Base-by-base conservation (phyloP, 176 grass and related monocot species). In the Zoysia japonica region DNA sequence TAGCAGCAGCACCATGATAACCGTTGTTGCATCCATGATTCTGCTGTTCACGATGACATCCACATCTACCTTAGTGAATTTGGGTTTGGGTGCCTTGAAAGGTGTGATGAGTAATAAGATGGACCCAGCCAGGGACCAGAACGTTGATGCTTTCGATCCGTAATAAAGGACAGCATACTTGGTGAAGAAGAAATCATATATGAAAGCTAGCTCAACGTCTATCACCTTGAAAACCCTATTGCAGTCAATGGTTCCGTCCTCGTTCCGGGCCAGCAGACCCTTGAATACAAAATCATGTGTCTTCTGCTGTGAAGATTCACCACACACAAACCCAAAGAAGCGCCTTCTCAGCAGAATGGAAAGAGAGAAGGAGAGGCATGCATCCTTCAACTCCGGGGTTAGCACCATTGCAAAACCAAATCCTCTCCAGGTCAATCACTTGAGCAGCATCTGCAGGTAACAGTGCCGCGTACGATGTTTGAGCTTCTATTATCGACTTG, bases 351-450 rank as follows among this genome's bases (percentile, higher is more conserved):
- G 9, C 17, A 78, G 39, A 45, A 71, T 66, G 3, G 71, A 85
- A 38, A 84, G 83, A 19, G 75, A 78, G 75, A 85, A 78, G 14
- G 83, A 85, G 65, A 85, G 83, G 38, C 75, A 78, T 13, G n/a
- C 28, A 64, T 78, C 67, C 83, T 78, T 85, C 0, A 85, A 5
- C 17, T 77, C 65, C 7, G 9, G 11, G 36, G 13, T 42, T 5
- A 84, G 37, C 14, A 5, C 0, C 9, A 0, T 2, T 63, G 54
- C 47, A 71, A 38, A n/a, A 1, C 38, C 46, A 85, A 64, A 85
- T 54, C 47, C 41, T 71, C n/a, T 78, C 67, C 9, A 78, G 45
- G 39, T 62, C 47, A 45, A 85, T 71, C 5, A 78, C 16, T 19
- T 78, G 2, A 71, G 73, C 16, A 70, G 1, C 46, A 53, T 70